Evolutionary conservation across 257 asterid species (phyloP).

Genomic region (Solanum okadae): DNA sequence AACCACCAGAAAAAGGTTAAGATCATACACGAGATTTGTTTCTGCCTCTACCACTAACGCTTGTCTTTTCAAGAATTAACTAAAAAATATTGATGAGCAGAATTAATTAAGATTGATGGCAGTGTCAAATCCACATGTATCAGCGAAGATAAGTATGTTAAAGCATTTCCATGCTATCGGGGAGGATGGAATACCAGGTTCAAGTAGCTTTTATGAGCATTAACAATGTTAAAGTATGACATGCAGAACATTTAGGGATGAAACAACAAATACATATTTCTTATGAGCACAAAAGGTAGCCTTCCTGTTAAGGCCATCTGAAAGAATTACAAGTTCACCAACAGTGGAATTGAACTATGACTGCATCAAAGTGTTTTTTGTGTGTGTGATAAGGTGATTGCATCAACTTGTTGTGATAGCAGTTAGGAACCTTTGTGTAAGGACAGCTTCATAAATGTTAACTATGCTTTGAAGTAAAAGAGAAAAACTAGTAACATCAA

Average conservation of each 20-base stretch:
- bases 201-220: not conserved
- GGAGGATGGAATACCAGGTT: not conserved
- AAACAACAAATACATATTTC: not conserved
- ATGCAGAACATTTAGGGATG: not conserved
- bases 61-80: not conserved
- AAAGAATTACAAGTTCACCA: not conserved
- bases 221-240: not conserved
- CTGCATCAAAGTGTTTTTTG: not conserved
- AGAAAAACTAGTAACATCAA: not conserved
- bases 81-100: not conserved
- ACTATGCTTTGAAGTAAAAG: not conserved
- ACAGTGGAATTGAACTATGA: not conserved
- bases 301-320: not conserved
- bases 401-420: not conserved
- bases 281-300: not conserved
- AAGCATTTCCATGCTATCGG: not conserved
- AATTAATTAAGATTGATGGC: not conserved
- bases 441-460: not conserved
- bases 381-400: not conserved
- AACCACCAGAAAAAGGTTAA: not conserved
- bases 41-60: not conserved
- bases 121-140: not conserved
- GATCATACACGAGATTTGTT: not conserved
- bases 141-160: not conserved
- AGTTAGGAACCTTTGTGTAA: not conserved